phyloP scores from a whole-genome alignment of 2,329 filamentous ascomycete genomes.

The Trichophyton simii region DNA sequence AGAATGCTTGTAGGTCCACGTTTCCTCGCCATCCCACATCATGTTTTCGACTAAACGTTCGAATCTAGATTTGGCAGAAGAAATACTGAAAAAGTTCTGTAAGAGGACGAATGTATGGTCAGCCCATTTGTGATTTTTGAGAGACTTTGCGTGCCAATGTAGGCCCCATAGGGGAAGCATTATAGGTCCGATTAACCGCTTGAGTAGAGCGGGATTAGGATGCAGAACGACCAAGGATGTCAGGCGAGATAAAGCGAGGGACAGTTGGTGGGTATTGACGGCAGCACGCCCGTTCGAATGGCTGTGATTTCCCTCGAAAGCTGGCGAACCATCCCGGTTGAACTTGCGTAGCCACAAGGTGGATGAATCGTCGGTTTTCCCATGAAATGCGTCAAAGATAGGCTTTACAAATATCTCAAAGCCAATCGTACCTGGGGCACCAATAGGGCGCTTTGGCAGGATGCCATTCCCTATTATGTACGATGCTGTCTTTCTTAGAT shows the following conservation, averaged over 20 bases:
- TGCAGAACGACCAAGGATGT: conserved; percentile 27
- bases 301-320: neutral
- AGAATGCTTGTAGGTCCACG: conserved; percentile 25
- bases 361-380: conserved; percentile 18
- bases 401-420: conserved; percentile 32
- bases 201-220: conserved; percentile 33
- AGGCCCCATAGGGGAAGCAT: conserved; percentile 33
- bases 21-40: conserved; percentile 29
- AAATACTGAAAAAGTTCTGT: conserved; percentile 31
- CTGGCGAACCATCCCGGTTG: conserved; percentile 12
- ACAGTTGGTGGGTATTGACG: conserved; percentile 20
- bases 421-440: conserved; percentile 29
- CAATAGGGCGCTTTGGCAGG: conserved; percentile 28
- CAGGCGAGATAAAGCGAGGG: conserved; percentile 26
- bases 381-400: conserved; percentile 27
- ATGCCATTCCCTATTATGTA: conserved; percentile 35
- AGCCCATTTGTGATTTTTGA: conserved; percentile 18
- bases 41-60: conserved; percentile 30
- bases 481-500: conserved; percentile 30
- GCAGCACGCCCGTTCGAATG: conserved; percentile 12
- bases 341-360: conserved; percentile 21
- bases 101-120: conserved; percentile 23
- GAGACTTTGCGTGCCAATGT: conserved; percentile 25
- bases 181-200: conserved; percentile 29
- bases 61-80: conserved; percentile 24